Percentiles rank a stretch among this genome's conserved stretches.
phyloP scores from a whole-genome alignment of 768 basidiomycete genomes.

The Trametes meyenii region DNA sequence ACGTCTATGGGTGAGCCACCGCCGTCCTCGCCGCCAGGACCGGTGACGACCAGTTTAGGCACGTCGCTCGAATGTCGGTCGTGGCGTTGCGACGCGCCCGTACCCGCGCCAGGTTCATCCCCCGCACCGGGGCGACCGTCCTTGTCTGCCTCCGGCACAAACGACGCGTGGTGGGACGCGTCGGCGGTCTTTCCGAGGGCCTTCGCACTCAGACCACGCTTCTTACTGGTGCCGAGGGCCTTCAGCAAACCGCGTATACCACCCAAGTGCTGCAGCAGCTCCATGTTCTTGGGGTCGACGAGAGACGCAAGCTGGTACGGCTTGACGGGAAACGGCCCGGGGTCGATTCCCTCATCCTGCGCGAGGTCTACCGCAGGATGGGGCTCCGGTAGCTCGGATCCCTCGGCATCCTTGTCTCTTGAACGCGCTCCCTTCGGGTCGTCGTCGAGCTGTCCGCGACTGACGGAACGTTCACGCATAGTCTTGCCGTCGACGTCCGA shows the following conservation, averaged over 20 bases:
- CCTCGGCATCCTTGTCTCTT: slow-evolving; percentile 14
- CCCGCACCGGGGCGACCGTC: slow-evolving; percentile 26
- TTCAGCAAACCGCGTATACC: slow-evolving; percentile 67
- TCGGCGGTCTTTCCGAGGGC: slow-evolving; percentile 16
- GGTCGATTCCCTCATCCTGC: slow-evolving; percentile 55
- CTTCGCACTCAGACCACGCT: slow-evolving; percentile 44
- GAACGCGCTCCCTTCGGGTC: neutral
- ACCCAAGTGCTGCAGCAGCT: slow-evolving; percentile 66
- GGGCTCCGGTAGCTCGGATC: slow-evolving; percentile 30
- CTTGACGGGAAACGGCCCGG: slow-evolving; percentile 72
- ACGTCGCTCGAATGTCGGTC: slow-evolving; percentile 28
- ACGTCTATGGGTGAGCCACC: slow-evolving; percentile 2
- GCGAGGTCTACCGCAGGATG: slow-evolving; percentile 35
- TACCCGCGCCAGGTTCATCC: slow-evolving; percentile 30
- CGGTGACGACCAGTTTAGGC: slow-evolving; percentile 33
- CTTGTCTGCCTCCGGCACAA: neutral
- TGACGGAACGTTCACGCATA: slow-evolving; percentile 22
- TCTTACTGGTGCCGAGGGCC: slow-evolving; percentile 71
- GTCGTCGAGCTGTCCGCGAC: slow-evolving; percentile 19
- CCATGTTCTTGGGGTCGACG: slow-evolving; percentile 86
- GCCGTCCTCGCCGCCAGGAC: slow-evolving; percentile 26
- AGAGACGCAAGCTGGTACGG: slow-evolving; percentile 80
- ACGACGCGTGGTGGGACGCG: slow-evolving; percentile 16
- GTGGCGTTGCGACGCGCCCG: slow-evolving; percentile 38
- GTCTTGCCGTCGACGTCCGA: slow-evolving; percentile 31